Percentiles rank a stretch among this genome's conserved stretches.
Evolutionary conservation across 805 yeast species (phyloP).

Genomic region (Cyberlindnera japonica): DNA sequence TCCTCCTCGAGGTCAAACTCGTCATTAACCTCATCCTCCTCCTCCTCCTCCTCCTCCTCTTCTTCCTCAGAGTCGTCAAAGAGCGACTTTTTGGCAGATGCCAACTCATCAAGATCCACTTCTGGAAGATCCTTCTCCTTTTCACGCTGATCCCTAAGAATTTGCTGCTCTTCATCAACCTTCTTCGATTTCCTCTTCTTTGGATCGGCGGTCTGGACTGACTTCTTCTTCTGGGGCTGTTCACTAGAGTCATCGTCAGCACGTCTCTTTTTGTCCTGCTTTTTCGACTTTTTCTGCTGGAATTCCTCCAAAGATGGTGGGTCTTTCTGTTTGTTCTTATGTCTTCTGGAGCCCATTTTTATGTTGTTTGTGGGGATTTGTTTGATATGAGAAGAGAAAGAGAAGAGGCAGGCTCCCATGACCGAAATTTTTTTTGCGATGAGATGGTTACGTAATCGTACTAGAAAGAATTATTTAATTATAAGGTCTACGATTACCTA

Average conservation of each 20-base stretch:
- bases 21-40: conserved; percentile 33
- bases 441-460: conserved; percentile 5
- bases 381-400: neutral
- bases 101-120: conserved; percentile 62
- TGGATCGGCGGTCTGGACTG: conserved; percentile 9
- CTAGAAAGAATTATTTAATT: neutral
- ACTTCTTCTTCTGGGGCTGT: conserved; percentile 27
- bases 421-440: conserved; percentile 3
- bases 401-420: neutral
- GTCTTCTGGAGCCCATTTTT: conserved; percentile 84
- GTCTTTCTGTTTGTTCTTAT: conserved; percentile 86
- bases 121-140: conserved; percentile 54
- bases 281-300: conserved; percentile 40
- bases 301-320: conserved; percentile 91
- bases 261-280: conserved; percentile 34
- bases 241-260: conserved; percentile 30
- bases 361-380: neutral
- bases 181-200: conserved; percentile 22
- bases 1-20: conserved; percentile 58
- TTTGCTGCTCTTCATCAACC: conserved; percentile 26
- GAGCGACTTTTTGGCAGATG: conserved; percentile 66
- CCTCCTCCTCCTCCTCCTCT: conserved; percentile 32
- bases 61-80: conserved; percentile 56
- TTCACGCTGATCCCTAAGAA: conserved; percentile 28
- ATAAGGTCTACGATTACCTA: neutral